Conservation (phyloP, 2,329 filamentous ascomycete genomes). For the Fusarium xylarioides region DNA sequence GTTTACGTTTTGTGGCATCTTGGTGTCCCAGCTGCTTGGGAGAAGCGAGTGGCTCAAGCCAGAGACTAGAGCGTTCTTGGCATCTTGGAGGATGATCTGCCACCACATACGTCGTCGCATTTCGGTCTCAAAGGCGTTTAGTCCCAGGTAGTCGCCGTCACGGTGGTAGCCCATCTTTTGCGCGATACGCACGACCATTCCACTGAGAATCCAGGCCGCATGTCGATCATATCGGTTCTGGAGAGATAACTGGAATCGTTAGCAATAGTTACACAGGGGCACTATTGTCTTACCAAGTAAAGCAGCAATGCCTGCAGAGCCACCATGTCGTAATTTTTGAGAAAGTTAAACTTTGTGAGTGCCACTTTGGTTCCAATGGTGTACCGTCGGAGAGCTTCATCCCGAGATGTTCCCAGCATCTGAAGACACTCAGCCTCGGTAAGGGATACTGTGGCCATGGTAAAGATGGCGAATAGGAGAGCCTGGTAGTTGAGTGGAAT, state of each 20-base stretch:
- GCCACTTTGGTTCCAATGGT: slow-evolving; percentile 61
- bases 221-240: slow-evolving; percentile 67
- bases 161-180: slow-evolving; percentile 74
- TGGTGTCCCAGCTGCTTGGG: slow-evolving; percentile 64
- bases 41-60: slow-evolving; percentile 64
- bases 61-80: slow-evolving; percentile 65
- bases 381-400: slow-evolving; percentile 61
- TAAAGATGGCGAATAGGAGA: slow-evolving; percentile 72
- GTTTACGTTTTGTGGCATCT: slow-evolving; percentile 65
- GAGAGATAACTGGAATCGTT: slow-evolving; percentile 57
- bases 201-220: slow-evolving; percentile 68
- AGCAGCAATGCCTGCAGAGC: slow-evolving; percentile 68
- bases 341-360: slow-evolving; percentile 63
- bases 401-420: slow-evolving; percentile 60
- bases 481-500: slow-evolving; percentile 69
- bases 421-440: slow-evolving; percentile 62
- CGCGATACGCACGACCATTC: slow-evolving; percentile 69
- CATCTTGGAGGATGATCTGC: slow-evolving; percentile 68
- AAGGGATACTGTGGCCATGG: slow-evolving; percentile 66
- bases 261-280: slow-evolving; percentile 11
- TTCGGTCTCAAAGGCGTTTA: slow-evolving; percentile 71
- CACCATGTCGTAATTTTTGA: slow-evolving; percentile 66
- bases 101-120: slow-evolving; percentile 75
- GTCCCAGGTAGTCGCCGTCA: slow-evolving; percentile 64
- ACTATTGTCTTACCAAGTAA: slow-evolving; percentile 56